Conservation (phyloP, 2,329 filamentous ascomycete species). For the Alternaria arborescens region DNA sequence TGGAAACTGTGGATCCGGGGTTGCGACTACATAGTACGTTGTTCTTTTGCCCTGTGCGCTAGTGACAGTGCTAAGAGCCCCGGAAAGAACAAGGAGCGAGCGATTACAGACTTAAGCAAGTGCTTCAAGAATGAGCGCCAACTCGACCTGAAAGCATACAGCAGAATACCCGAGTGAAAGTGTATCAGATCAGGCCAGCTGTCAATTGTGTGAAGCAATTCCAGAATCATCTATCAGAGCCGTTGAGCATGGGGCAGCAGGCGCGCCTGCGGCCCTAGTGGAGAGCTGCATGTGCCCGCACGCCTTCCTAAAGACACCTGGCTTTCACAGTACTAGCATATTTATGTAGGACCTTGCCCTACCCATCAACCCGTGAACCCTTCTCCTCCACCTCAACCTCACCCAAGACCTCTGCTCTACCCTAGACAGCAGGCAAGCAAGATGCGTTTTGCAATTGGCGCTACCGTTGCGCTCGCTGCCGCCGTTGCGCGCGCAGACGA, state of each 20-base stretch:
- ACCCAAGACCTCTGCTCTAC: conserved; percentile 39
- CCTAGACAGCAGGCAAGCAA: conserved; percentile 44
- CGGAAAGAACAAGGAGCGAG: conserved; percentile 4
- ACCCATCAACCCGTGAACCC: conserved; percentile 22
- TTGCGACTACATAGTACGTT: conserved; percentile 1
- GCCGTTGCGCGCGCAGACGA: conserved; percentile 76
- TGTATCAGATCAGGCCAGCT: conserved; percentile 29
- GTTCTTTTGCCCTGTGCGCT: conserved; percentile 2
- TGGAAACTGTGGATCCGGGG: not conserved
- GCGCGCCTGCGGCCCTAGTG: conserved; percentile 12
- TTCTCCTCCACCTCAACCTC: conserved; percentile 29
- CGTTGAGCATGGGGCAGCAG: conserved; percentile 16
- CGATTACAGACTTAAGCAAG: not conserved
- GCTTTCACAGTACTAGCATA: not conserved
- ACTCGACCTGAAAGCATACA: not conserved
- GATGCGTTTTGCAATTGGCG: conserved; percentile 74
- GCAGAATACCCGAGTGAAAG: not conserved
- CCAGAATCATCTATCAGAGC: conserved; percentile 33
- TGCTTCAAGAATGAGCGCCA: not conserved
- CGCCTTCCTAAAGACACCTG: conserved; percentile 12
- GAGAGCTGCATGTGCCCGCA: conserved; percentile 21
- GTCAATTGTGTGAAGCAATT: conserved; percentile 27
- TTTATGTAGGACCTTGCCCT: conserved; percentile 26
- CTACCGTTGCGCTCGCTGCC: conserved; percentile 73
- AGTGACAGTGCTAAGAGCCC: not conserved